Conservation (phyloP, 306 rosid genomes). For the Fagus crenata region DNA sequence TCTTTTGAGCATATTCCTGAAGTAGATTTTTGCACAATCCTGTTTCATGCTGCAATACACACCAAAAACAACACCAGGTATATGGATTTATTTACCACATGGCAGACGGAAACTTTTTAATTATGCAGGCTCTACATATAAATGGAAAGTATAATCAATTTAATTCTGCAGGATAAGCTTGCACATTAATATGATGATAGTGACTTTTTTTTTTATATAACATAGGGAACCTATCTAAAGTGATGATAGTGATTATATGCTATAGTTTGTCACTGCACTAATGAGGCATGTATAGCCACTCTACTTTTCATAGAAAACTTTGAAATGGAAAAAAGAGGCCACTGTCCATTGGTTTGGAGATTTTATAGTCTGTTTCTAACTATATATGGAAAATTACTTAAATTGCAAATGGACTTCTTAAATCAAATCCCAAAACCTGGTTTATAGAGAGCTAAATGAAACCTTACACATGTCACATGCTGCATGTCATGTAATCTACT, state of each 20-base stretch:
- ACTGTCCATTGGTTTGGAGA: neutral
- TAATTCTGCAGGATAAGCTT: neutral
- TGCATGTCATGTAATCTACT: neutral
- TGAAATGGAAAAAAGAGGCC: neutral
- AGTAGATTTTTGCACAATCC: slow-evolving; percentile 98
- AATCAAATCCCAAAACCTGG: neutral
- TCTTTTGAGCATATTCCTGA: slow-evolving; percentile 97
- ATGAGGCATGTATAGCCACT: neutral
- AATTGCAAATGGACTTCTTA: neutral
- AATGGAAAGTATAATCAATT: slow-evolving; percentile 21
- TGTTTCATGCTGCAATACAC: slow-evolving; percentile 74
- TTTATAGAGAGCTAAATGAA: neutral
- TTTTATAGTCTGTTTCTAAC: neutral
- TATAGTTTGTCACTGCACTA: neutral
- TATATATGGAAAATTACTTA: neutral
- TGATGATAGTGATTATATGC: neutral
- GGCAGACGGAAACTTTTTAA: slow-evolving; percentile 10
- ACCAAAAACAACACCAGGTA: slow-evolving; percentile 27
- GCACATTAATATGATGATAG: neutral
- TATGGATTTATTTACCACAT: neutral
- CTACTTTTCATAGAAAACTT: neutral
- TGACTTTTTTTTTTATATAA: neutral
- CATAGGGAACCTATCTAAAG: no score
- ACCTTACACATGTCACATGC: neutral
- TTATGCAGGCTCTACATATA: neutral